These are phyloP conservation scores for Candida nitratophila DNA, from an alignment of 805 yeast genomes.

Conservation along the genomic window DNA sequence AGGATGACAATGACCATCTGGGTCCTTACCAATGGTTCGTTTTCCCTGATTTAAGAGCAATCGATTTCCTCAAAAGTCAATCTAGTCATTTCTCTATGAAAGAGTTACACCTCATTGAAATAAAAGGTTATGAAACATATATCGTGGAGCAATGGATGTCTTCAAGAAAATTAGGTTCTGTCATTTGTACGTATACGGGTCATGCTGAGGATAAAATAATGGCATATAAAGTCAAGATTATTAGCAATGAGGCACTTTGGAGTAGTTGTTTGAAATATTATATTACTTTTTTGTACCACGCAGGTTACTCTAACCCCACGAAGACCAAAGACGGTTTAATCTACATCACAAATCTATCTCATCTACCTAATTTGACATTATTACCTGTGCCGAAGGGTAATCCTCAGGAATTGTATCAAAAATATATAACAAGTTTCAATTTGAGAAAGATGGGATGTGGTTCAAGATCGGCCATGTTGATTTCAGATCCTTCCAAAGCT, in stretches of 20 bases:
- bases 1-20: neutral
- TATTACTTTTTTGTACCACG: conserved; percentile 56
- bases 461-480: conserved; percentile 72
- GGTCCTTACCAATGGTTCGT: conserved; percentile 14
- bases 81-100: conserved; percentile 26
- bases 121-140: conserved; percentile 80
- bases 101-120: conserved; percentile 36
- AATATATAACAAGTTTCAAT: conserved; percentile 69
- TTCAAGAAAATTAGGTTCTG: conserved; percentile 56
- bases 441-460: conserved; percentile 74
- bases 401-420: conserved; percentile 39
- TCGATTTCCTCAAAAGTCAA: conserved; percentile 33
- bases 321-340: conserved; percentile 52
- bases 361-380: conserved; percentile 65
- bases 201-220: conserved; percentile 55
- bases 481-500: conserved; percentile 69
- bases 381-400: conserved; percentile 62
- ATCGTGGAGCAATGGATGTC: conserved; percentile 94
- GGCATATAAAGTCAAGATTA: conserved; percentile 49
- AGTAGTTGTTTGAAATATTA: conserved; percentile 48
- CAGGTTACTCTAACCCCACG: conserved; percentile 60
- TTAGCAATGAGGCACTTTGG: conserved; percentile 43
- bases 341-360: conserved; percentile 77
- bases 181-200: conserved; percentile 83
- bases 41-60: conserved; percentile 54